Conservation (phyloP, 2,329 filamentous ascomycete genomes). For the Botrytis sinoallii region DNA sequence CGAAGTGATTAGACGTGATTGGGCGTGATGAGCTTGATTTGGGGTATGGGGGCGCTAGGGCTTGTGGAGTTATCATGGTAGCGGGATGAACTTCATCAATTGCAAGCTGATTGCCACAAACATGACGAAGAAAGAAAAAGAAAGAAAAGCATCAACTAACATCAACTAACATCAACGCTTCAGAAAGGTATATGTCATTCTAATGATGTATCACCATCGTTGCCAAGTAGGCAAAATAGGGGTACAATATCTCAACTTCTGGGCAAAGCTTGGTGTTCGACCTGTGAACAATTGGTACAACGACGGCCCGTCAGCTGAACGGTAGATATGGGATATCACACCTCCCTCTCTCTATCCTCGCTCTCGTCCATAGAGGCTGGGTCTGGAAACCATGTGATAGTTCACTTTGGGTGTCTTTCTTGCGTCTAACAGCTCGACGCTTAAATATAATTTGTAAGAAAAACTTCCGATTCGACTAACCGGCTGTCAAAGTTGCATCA, state of each 20-base stretch:
- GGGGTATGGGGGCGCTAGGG: constrained; percentile 16
- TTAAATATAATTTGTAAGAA: neutral
- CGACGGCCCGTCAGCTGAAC: neutral
- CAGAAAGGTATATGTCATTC: neutral
- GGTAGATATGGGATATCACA: neutral
- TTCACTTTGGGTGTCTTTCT: neutral
- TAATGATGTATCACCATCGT: neutral
- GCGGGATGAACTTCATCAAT: neutral
- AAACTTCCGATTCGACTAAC: neutral
- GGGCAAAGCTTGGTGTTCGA: neutral
- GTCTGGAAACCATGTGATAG: neutral
- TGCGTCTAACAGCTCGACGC: neutral
- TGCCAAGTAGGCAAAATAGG: constrained; percentile 4
- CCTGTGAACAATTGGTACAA: neutral
- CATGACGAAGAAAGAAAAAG: neutral
- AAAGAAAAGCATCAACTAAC: neutral
- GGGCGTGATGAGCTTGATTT: neutral
- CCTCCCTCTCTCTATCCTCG: neutral
- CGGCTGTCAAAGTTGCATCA: neutral
- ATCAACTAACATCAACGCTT: neutral
- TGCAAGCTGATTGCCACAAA: neutral
- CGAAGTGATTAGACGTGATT: constrained; percentile 7
- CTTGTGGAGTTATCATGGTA: constrained; percentile 2
- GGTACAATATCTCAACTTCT: neutral
- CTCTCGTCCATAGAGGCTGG: neutral